Conservation (phyloP, 2,329 filamentous ascomycete genomes). For the Ophiocordyceps camponoti-floridani region DNA sequence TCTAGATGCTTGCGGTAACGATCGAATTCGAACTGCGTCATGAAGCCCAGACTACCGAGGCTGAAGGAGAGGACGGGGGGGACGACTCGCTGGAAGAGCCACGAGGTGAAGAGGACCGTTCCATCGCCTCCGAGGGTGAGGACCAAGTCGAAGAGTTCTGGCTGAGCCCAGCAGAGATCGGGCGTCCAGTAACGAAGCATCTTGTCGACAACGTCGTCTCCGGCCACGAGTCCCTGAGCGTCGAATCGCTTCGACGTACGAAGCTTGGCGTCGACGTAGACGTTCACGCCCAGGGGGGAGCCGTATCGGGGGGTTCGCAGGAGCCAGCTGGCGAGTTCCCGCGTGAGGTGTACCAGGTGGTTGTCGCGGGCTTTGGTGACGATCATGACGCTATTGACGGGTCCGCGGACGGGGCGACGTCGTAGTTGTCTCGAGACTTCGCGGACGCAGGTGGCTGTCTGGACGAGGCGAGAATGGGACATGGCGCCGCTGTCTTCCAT, state of each 20-base stretch:
- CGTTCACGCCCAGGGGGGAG: conserved; percentile 77
- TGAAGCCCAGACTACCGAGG: conserved; percentile 69
- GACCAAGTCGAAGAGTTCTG: conserved; percentile 91
- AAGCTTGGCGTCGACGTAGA: conserved; percentile 96
- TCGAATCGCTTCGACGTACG: conserved; percentile 78
- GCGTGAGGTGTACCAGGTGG: conserved; percentile 71
- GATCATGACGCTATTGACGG: conserved; percentile 91
- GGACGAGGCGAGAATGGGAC: conserved; percentile 84
- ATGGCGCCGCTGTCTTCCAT: conserved; percentile 78
- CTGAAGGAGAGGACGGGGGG: conserved; percentile 74
- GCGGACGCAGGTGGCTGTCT: conserved; percentile 85
- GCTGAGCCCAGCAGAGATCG: conserved; percentile 82
- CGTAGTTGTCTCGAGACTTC: conserved; percentile 94
- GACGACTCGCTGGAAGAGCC: conserved; percentile 82
- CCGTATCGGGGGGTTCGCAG: conserved; percentile 80
- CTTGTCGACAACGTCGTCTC: conserved; percentile 57
- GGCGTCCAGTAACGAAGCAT: conserved; percentile 96
- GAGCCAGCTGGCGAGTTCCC: conserved; percentile 76
- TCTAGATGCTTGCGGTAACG: conserved; percentile 76
- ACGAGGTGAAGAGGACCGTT: conserved; percentile 74
- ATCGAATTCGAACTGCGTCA: conserved; percentile 76
- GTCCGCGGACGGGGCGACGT: conserved; percentile 76
- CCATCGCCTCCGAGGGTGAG: conserved; percentile 75
- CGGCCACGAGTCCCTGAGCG: conserved; percentile 49
- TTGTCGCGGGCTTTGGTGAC: conserved; percentile 97